These are phyloP conservation scores for Choiromyces venosus DNA, from an alignment of 495 filamentous ascomycete genomes.

Conservation along the genomic window DNA sequence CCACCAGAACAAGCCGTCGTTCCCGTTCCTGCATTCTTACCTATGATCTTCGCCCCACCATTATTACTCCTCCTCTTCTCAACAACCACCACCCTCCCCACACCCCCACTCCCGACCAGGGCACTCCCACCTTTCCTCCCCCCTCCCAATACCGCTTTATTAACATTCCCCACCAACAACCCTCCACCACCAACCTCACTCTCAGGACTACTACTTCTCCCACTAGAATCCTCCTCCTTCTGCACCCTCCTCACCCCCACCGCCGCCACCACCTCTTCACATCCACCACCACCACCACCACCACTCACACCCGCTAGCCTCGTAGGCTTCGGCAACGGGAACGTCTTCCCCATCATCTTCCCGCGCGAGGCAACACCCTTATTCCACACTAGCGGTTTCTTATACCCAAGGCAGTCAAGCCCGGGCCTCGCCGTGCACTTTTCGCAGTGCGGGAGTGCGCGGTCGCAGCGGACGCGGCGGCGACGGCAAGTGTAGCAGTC, in stretches of 20 bases:
- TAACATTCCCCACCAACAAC: not conserved
- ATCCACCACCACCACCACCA: not conserved
- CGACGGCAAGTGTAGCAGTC: slow-evolving; percentile 46
- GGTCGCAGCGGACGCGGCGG: slow-evolving; percentile 44
- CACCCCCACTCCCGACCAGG: too few relatives aligned
- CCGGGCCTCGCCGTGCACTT: slow-evolving; percentile 41
- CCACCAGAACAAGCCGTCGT: not conserved
- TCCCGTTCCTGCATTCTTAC: not conserved
- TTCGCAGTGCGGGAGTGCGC: slow-evolving; percentile 43
- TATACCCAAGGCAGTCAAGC: slow-evolving; percentile 45
- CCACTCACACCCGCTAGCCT: not conserved
- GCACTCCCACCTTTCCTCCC: too few relatives aligned
- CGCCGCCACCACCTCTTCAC: not conserved
- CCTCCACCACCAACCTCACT: not conserved
- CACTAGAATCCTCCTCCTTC: not conserved
- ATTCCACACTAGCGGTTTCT: slow-evolving; percentile 45
- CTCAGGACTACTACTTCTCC: not conserved
- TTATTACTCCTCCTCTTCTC: not conserved
- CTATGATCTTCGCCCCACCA: not conserved
- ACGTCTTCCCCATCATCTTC: slow-evolving; percentile 48
- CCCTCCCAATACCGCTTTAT: not conserved
- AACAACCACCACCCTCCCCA: not conserved
- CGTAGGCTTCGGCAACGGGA: slow-evolving; percentile 25
- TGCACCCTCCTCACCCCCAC: not conserved
- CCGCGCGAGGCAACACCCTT: slow-evolving; percentile 45